Evolutionary conservation across 768 basidiomycete species (phyloP).

Genomic region (Kwoniella sp.): DNA sequence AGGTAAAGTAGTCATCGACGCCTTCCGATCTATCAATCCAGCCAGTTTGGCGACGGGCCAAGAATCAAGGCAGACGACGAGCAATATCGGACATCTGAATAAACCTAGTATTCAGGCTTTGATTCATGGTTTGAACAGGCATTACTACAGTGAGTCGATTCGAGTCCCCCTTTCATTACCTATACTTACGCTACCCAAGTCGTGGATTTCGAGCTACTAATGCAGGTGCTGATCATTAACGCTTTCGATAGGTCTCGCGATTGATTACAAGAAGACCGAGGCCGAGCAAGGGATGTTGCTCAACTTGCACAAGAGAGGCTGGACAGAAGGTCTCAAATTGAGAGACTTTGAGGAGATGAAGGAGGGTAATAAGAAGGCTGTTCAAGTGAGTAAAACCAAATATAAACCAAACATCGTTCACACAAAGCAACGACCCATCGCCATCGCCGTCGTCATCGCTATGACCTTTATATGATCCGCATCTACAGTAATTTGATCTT

Average conservation of each 20-base stretch:
- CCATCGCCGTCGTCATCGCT: too few species aligned
- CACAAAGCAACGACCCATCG: too few species aligned
- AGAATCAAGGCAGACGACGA: conserved; percentile 95
- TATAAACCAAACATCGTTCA: too few species aligned
- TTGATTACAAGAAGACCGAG: conserved; percentile 97
- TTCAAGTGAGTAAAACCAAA: conserved; percentile 77
- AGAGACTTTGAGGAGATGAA: conserved; percentile 87
- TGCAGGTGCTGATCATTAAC: conserved; percentile 4
- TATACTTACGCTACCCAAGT: too few species aligned
- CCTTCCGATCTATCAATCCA: conserved; percentile 94
- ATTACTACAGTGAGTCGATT: conserved; percentile 70
- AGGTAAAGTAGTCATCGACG: conserved; percentile 94
- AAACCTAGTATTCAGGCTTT: conserved; percentile 99
- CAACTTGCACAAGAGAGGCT: conserved; percentile 98
- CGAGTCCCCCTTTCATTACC: neutral
- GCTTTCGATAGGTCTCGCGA: conserved; percentile 66
- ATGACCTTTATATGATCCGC: too few species aligned
- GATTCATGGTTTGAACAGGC: conserved; percentile 94
- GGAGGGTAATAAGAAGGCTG: conserved; percentile 83
- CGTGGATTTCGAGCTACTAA: too few species aligned
- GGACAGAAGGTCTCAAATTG: conserved; percentile 95
- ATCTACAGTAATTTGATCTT: too few species aligned
- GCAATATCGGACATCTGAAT: conserved; percentile 97
- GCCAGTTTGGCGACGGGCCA: conserved; percentile 84
- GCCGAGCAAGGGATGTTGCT: conserved; percentile 97